Evolutionary conservation across 176 grass and related monocot species (phyloP), one percentile per base, ranked within the genome.

Genomic region (Poa pratensis): DNA sequence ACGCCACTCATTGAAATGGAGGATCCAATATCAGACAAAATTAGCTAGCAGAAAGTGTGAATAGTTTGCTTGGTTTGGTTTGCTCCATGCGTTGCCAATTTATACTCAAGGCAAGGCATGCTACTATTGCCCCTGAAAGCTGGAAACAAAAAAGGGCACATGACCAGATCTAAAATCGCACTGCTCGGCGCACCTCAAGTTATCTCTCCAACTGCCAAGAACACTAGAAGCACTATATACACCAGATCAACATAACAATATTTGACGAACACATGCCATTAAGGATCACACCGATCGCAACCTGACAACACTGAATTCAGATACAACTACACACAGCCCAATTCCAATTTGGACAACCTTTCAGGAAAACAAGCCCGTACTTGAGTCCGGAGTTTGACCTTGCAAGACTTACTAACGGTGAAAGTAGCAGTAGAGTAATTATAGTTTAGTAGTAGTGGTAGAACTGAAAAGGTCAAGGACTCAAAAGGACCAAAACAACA

Each of bases 81-180:
- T 39, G 39, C 52, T 30, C 3, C 50, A 75, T 75, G 68, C 17
- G 80, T 53, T 46, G 52, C 18, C 75, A 75, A 34, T 83, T 75
- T 32, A 68, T 75, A 65, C 48, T 27, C 28, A 61, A 71, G 54
- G 28, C 63, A 71, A n/a, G n/a, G 5, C n/a, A 72, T 24, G 43
- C 17, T 39, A 43, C 12, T 60, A 59, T 30, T 74, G 49, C 55
- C 30, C 42, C 19, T 60, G 13, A 64, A 81, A 50, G n/a, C n/a
- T 54, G 23, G 71, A 82, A 69, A 86, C 28, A 64, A 52, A 77
- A 74, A 84, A 58, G 1, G 40, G 22, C 7, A 43, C 40, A 87
- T 43, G 76, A 35, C 43, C 39, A 80, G 84, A 84, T 80, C 50
- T 53, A 84, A 80, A 26, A 80, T 53, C 59, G 27, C 48, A 43